Evolutionary conservation across 768 basidiomycete species (phyloP).

Genomic region (Grammothele lineata): DNA sequence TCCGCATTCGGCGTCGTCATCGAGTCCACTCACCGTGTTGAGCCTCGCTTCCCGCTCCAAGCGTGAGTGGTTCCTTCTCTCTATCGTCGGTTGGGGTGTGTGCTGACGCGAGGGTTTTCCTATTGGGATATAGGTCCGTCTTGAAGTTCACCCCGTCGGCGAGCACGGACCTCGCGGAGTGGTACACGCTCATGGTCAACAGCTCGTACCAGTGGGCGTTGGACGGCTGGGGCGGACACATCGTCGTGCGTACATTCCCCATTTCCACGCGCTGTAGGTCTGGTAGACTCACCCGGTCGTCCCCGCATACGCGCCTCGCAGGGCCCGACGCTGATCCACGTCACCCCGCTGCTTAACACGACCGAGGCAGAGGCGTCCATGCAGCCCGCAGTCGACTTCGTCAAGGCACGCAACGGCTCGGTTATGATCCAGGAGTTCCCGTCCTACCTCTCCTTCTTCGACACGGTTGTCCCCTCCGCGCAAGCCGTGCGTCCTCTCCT

Average conservation of each 20-base stretch:
- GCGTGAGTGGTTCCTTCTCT: constrained; percentile 17
- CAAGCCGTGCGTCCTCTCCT: constrained; percentile 19
- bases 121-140: constrained; percentile 19
- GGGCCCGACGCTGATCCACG: constrained; percentile 27
- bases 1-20: constrained; percentile 33
- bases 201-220: constrained; percentile 28
- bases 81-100: too few relatives aligned
- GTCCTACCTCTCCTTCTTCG: constrained; percentile 30
- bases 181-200: constrained; percentile 28
- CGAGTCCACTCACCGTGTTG: constrained; percentile 19
- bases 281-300: constrained; percentile 35
- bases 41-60: constrained; percentile 20
- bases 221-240: constrained; percentile 37
- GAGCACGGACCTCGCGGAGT: constrained; percentile 19
- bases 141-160: constrained; percentile 22
- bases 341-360: constrained; percentile 39
- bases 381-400: constrained; percentile 27
- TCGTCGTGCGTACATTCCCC: constrained; percentile 28
- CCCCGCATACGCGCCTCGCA: constrained; percentile 26
- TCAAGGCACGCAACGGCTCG: constrained; percentile 25
- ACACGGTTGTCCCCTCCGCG: constrained; percentile 25
- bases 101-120: too few relatives aligned
- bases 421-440: constrained; percentile 28
- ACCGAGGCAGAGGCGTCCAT: constrained; percentile 38
- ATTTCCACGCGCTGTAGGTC: constrained; percentile 29